These are phyloP conservation scores for Chlorophyllum brunneum DNA, from an alignment of 768 basidiomycete species.

Conservation along the genomic window DNA sequence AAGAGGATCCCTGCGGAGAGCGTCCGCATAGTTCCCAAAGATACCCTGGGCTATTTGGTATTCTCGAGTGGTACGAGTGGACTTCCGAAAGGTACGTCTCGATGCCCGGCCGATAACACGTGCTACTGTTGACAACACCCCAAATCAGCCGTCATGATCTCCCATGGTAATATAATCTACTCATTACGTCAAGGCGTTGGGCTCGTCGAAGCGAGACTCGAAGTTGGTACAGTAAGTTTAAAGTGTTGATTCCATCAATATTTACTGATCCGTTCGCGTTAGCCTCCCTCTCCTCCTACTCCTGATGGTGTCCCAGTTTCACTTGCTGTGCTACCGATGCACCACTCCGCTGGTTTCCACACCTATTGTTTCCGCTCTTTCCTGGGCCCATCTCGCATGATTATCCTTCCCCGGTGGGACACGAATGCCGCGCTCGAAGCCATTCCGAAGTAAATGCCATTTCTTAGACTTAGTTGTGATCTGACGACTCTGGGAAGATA, in stretches of 20 bases:
- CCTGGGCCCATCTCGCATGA: slow-evolving; percentile 38
- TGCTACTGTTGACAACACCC: neutral
- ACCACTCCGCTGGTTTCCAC: slow-evolving; percentile 62
- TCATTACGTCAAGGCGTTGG: slow-evolving; percentile 36
- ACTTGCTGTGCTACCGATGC: slow-evolving; percentile 60
- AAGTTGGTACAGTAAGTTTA: slow-evolving; percentile 34
- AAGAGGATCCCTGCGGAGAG: slow-evolving; percentile 34
- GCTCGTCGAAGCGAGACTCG: slow-evolving; percentile 21
- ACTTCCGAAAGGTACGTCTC: slow-evolving; percentile 56
- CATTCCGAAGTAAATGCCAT: slow-evolving; percentile 50
- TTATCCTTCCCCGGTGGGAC: slow-evolving; percentile 60
- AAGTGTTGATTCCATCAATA: neutral
- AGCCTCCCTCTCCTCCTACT: slow-evolving; percentile 35
- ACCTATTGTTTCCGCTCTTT: slow-evolving; percentile 44
- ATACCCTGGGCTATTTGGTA: slow-evolving; percentile 63
- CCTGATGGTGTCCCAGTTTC: slow-evolving; percentile 41
- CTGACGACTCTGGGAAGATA: slow-evolving; percentile 36
- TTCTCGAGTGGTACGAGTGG: slow-evolving; percentile 81
- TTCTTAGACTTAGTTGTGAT: neutral
- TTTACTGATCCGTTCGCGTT: neutral
- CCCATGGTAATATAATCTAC: slow-evolving; percentile 56
- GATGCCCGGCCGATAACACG: neutral
- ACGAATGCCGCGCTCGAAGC: slow-evolving; percentile 42
- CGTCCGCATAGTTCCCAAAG: slow-evolving; percentile 39
- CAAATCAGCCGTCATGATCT: slow-evolving; percentile 60